Evolutionary conservation across 768 basidiomycete genomes (phyloP).

Genomic region (Leccinum uliginosum): DNA sequence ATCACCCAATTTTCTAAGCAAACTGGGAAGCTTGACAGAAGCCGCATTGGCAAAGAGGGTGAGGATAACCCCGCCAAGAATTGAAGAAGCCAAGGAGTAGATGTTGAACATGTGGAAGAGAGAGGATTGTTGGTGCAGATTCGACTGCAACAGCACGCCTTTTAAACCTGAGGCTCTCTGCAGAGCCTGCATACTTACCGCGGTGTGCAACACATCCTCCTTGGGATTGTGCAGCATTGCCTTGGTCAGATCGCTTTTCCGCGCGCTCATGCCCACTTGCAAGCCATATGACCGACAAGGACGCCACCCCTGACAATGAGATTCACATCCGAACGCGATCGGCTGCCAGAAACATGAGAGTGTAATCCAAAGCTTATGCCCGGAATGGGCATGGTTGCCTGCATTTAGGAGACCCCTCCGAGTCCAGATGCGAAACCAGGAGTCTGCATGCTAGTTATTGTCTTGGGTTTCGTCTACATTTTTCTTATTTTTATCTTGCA

Average conservation of each 20-base stretch:
- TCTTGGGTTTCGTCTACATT: not conserved
- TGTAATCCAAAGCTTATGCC: not conserved
- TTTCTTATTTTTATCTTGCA: not conserved
- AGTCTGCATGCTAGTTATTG: not conserved
- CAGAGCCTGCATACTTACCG: not conserved
- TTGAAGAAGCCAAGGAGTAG: slow-evolving; percentile 5
- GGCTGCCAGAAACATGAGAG: not conserved
- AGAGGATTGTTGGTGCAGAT: not conserved
- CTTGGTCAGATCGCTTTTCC: not conserved
- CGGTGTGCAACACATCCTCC: not conserved
- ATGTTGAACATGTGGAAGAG: slow-evolving; percentile 11
- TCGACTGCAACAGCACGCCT: not conserved
- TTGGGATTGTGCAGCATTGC: not conserved
- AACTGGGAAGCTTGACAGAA: slow-evolving; percentile 6
- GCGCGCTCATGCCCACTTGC: not conserved
- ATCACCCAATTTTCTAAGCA: slow-evolving; percentile 3
- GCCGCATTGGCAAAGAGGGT: slow-evolving; percentile 10
- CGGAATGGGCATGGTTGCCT: not conserved
- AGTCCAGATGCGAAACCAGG: not conserved
- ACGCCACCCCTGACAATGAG: not conserved
- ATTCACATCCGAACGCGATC: not conserved
- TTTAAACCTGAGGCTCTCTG: not conserved
- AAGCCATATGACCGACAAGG: not conserved
- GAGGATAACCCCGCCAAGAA: slow-evolving; percentile 14
- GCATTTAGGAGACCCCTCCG: not conserved